Percentiles rank a stretch among this genome's conserved stretches.
Evolutionary conservation across 495 filamentous ascomycete species (phyloP).

Genomic region (Xylaria bambusicola): DNA sequence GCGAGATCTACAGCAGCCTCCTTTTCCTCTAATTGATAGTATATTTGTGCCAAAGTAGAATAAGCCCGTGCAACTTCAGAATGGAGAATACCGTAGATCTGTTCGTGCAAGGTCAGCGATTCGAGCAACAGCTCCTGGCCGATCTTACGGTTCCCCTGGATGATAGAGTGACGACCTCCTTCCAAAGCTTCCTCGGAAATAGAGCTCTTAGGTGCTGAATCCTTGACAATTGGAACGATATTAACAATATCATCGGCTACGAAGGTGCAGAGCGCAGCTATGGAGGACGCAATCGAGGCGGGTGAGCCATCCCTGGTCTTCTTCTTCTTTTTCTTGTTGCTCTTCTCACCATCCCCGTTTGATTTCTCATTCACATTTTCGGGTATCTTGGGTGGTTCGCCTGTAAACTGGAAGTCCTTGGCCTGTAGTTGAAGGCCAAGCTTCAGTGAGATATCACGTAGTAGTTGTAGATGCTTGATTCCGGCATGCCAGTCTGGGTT

Average conservation of each 20-base stretch:
- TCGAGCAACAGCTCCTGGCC: slow-evolving; percentile 95
- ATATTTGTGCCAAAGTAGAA: slow-evolving; percentile 90
- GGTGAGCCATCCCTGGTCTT: slow-evolving; percentile 55
- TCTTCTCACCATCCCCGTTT: slow-evolving; percentile 32
- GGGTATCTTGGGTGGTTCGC: slow-evolving; percentile 22
- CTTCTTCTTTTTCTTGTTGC: slow-evolving; percentile 84
- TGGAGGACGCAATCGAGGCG: slow-evolving; percentile 54
- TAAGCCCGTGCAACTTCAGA: slow-evolving; percentile 96
- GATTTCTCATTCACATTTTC: slow-evolving; percentile 39
- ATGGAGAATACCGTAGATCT: slow-evolving; percentile 97
- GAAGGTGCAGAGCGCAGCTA: slow-evolving; percentile 64
- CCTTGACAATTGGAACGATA: slow-evolving; percentile 89
- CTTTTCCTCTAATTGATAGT: slow-evolving; percentile 95
- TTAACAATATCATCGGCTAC: slow-evolving; percentile 84
- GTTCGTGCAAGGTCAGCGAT: slow-evolving; percentile 93
- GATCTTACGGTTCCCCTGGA: slow-evolving; percentile 91
- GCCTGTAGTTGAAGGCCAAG: slow-evolving; percentile 85
- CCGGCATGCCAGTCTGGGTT: slow-evolving; percentile 63
- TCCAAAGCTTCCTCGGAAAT: slow-evolving; percentile 95
- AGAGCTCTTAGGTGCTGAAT: slow-evolving; percentile 82
- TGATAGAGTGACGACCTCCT: slow-evolving; percentile 90
- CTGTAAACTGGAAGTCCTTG: slow-evolving; percentile 74
- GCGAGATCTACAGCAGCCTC: slow-evolving; percentile 91
- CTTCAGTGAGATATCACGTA: slow-evolving; percentile 88
- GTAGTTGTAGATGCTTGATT: slow-evolving; percentile 75